Evolutionary conservation across 1,284 basidiomycete species (phyloP).

Genomic region (Waitea zeae): DNA sequence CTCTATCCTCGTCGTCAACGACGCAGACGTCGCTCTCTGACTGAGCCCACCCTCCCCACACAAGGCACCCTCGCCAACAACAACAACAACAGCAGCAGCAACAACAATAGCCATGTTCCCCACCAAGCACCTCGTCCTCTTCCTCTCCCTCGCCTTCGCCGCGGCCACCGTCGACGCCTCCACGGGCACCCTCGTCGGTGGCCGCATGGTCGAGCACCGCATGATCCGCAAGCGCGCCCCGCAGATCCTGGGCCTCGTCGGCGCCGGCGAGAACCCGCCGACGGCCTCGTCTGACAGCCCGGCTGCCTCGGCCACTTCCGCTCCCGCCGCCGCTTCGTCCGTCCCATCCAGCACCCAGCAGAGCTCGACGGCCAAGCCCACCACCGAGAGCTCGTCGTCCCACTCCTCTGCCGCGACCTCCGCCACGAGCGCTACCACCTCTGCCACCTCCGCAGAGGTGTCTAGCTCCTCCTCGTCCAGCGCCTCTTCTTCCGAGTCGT

Average conservation of each 20-base stretch:
- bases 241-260: not conserved
- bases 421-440: not conserved
- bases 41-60: too few species aligned
- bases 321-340: conserved; percentile 7
- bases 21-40: too few species aligned
- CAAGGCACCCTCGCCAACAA: too few species aligned
- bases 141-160: conserved; percentile 29
- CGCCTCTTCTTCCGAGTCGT: too few species aligned
- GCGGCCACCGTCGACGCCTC: conserved; percentile 27
- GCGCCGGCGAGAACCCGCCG: conserved; percentile 3
- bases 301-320: conserved; percentile 7
- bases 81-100: too few species aligned
- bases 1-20: not conserved
- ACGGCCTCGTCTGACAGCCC: conserved; percentile 8
- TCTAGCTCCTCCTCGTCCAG: not conserved
- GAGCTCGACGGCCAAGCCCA: conserved; percentile 5
- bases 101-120: conserved; percentile 23
- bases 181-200: conserved; percentile 14
- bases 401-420: not conserved
- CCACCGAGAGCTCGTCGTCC: conserved; percentile 2
- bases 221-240: conserved; percentile 44
- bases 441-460: not conserved
- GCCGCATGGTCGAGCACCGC: conserved; percentile 43
- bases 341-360: conserved; percentile 1
- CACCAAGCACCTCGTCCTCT: conserved; percentile 34